phyloP scores from a whole-genome alignment of 495 filamentous ascomycete genomes.

The Ramalina peruviana region DNA sequence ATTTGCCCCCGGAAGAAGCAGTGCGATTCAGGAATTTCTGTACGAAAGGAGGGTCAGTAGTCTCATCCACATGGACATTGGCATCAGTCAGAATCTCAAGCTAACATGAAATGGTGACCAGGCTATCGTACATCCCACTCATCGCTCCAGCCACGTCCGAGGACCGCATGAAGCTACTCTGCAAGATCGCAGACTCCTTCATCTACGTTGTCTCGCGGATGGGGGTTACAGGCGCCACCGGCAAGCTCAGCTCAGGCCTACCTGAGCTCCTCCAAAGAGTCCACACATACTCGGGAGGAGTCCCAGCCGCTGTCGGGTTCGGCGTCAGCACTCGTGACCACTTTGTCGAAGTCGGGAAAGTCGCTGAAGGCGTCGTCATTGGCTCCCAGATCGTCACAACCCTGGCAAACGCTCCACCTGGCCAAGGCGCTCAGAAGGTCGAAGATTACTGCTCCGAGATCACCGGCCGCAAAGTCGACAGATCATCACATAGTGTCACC shows the following conservation, averaged over 20 bases:
- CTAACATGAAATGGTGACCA: slow-evolving; percentile 17
- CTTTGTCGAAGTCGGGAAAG: slow-evolving; percentile 67
- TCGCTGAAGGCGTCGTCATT: slow-evolving; percentile 94
- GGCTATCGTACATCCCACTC: slow-evolving; percentile 85
- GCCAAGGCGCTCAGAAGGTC: slow-evolving; percentile 58
- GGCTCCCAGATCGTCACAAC: slow-evolving; percentile 84
- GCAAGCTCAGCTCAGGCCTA: slow-evolving; percentile 63
- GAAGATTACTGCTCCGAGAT: slow-evolving; percentile 78
- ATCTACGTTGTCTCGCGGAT: slow-evolving; percentile 98
- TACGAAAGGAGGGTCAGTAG: slow-evolving; percentile 51
- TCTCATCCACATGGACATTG: neutral
- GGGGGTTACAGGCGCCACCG: slow-evolving; percentile 88
- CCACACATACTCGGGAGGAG: slow-evolving; percentile 82
- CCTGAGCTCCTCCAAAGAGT: slow-evolving; percentile 70
- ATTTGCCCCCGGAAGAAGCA: slow-evolving; percentile 94
- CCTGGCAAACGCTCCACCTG: slow-evolving; percentile 53
- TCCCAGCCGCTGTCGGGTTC: slow-evolving; percentile 85
- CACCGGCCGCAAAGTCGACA: slow-evolving; percentile 38
- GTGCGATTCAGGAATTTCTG: slow-evolving; percentile 80
- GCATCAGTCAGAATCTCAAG: neutral
- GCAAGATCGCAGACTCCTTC: slow-evolving; percentile 95
- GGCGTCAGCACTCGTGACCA: slow-evolving; percentile 93
- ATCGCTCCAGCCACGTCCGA: slow-evolving; percentile 93
- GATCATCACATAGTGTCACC: slow-evolving; percentile 2
- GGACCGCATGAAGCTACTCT: slow-evolving; percentile 81